Conservation (phyloP, 2,329 filamentous ascomycete species). For the Triangularia verruculosa region DNA sequence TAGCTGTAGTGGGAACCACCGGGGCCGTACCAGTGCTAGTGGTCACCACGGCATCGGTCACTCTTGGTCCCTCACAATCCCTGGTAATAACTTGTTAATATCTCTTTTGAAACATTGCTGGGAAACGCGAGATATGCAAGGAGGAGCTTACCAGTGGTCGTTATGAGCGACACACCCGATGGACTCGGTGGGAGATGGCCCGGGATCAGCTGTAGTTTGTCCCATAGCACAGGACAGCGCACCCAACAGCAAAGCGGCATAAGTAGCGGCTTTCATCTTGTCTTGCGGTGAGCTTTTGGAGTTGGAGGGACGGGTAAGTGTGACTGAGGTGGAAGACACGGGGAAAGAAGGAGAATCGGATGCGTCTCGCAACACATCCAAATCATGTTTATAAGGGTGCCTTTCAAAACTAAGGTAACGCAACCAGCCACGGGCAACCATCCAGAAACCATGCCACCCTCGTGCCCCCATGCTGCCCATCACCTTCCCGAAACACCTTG, state of each 20-base stretch:
- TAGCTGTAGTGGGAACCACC: background rate
- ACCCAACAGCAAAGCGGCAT: conserved; percentile 20
- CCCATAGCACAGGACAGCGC: conserved; percentile 18
- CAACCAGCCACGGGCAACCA: conserved; percentile 1
- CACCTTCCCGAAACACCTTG: background rate
- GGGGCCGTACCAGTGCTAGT: background rate
- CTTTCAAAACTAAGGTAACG: conserved; percentile 2
- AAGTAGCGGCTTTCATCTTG: conserved; percentile 23
- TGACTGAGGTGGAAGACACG: background rate
- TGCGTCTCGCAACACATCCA: background rate
- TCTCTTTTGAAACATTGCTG: background rate
- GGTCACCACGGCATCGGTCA: conserved; percentile 7
- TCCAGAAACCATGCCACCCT: background rate
- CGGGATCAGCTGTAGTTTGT: conserved; percentile 13
- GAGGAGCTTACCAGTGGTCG: conserved; percentile 37
- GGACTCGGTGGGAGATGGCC: conserved; percentile 29
- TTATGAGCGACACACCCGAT: conserved; percentile 37
- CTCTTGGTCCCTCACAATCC: conserved; percentile 24
- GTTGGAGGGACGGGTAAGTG: background rate
- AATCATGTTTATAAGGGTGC: background rate
- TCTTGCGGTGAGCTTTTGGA: background rate
- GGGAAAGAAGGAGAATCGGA: background rate
- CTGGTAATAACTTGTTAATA: conserved; percentile 10
- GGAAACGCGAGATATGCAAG: background rate
- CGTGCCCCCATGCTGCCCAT: background rate